Evolutionary conservation across 2,329 filamentous ascomycete species (phyloP), one percentile per base, ranked within the genome.

Genomic region (Apiospora pterosperma): DNA sequence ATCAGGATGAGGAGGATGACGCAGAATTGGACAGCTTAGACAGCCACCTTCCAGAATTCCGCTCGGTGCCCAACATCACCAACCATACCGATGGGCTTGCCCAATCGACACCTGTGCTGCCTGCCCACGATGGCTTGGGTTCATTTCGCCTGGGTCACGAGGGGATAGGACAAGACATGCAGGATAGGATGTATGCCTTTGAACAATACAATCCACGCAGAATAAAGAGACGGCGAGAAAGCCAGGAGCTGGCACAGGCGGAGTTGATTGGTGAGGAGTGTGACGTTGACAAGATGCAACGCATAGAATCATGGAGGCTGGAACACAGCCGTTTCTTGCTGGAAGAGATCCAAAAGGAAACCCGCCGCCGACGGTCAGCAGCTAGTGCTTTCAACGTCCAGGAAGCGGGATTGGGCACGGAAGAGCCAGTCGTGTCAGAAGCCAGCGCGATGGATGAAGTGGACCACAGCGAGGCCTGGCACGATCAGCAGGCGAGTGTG

Each of bases 1-100:
- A 84, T 5, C 81, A 81, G 6, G 78, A 78, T 8, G 77, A 77
- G 2, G 88, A 90, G 34, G 91, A 92, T 36, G 90, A 92, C 67
- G 88, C 85, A 31, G 95, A 98, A 75, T 83, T 98, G 55, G 96
- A 99, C 76, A 97, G 93, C 74, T 84, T 98, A 44, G 95, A 98
- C 75, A 94, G 95, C 74, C 94, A 96, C 63, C 83, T 98, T 1
- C 91, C 94, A 68, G 94, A 93, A 52, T 97, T 97, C 74, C 88
- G 93, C 62, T 88, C 92, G 55, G 82, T 81, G 7, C 81, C 84
- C 8, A 73, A 72, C 62, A 80, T 75, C 34, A 84, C 72, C 71
- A 77, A 68, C 25, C 48, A 34, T 31, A 19, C 48, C 28, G 78
- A 70, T 71, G 81, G 68, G 52, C 81, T 86, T 64, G 81, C 86